phyloP scores from a whole-genome alignment of 805 yeast species.

The Saturnispora silvae region DNA sequence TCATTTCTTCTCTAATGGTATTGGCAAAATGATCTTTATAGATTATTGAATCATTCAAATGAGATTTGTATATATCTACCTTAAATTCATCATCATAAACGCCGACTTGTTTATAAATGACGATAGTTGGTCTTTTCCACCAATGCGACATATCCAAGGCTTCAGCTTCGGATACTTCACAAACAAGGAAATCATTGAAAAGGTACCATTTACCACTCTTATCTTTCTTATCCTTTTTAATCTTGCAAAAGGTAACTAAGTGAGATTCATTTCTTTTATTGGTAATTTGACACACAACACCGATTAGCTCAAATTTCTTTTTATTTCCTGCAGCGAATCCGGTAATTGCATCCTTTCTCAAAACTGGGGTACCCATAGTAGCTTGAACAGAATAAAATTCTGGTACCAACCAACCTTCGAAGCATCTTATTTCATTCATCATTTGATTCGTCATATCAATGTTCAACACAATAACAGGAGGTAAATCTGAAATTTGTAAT shows the following conservation, averaged over 20 bases:
- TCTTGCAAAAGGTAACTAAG: slow-evolving; percentile 36
- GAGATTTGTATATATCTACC: slow-evolving; percentile 41
- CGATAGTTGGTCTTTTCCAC: slow-evolving; percentile 79
- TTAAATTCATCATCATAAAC: slow-evolving; percentile 27
- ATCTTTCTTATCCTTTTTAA: slow-evolving; percentile 11
- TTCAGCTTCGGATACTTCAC: slow-evolving; percentile 62
- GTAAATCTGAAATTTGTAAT: slow-evolving; percentile 41
- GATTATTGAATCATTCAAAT: slow-evolving; percentile 52
- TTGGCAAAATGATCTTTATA: slow-evolving; percentile 68
- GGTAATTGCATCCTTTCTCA: slow-evolving; percentile 19
- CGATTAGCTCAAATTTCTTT: slow-evolving; percentile 49
- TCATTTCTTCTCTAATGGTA: slow-evolving; percentile 47
- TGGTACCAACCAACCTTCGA: slow-evolving; percentile 49
- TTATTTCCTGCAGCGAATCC: slow-evolving; percentile 12
- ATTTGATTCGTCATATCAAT: slow-evolving; percentile 46
- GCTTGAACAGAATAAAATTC: slow-evolving; percentile 37
- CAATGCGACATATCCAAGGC: slow-evolving; percentile 59
- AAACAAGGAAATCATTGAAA: slow-evolving; percentile 86
- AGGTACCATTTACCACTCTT: slow-evolving; percentile 50
- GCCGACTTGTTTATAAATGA: slow-evolving; percentile 50
- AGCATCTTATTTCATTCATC: slow-evolving; percentile 37
- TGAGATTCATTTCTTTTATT: slow-evolving; percentile 47
- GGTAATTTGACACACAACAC: slow-evolving; percentile 59
- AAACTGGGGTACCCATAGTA: slow-evolving; percentile 19
- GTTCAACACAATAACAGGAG: slow-evolving; percentile 57